Base-by-base conservation (phyloP, 1,284 basidiomycete species). In the Boletus sp. region DNA sequence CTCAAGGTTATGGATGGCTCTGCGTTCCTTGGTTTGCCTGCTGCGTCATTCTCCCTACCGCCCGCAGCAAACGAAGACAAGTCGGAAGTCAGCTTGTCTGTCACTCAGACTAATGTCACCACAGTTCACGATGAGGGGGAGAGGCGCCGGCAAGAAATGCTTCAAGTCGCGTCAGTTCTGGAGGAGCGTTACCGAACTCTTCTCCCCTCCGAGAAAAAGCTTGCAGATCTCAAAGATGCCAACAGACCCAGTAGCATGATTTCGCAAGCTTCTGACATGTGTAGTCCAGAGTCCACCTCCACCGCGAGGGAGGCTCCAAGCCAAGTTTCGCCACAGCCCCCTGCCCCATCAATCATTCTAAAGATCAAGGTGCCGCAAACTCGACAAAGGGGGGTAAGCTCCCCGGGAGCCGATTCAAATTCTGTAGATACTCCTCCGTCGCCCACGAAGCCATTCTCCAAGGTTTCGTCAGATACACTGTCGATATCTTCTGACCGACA, bases 151-250 rank as follows among this genome's bases (percentile, higher is more conserved):
- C 72, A 75, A 58, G 79, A 81, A 63, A 87, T 91, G 81, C 72
- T 90, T 10, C 76, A 80, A 38, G 74, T 80, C 16, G 87, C 88
- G 12, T 64, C 72, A 47, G 63, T 66, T 29, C 65, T 91, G 43
- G 87, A 88, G 58, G 78, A 81, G 48, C 80, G 87, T 37, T 90
- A 88, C 59, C 72, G 79, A 17, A 72, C 77, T 17, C 73, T 90
- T 29, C 73, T 90, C 14, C 84, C 84, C n/a, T 77, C 81, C 4
- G 83, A 86, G 46, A 70, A 75, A 51, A 64, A 63, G 46, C 57
- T 61, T 44, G 65, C 62, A 35, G 59, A 61, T 48, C 59, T 61
- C 25, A 65, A 46, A 37, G 52, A 47, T 13, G 54, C 56, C 37
- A 58, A 42, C 45, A 56, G 53, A 36, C 48, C 51, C 14, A 48